Evolutionary conservation across 805 yeast genomes (phyloP), one percentile per base, ranked within the genome.

Genomic region (Teunomyces lycoperdinae): DNA sequence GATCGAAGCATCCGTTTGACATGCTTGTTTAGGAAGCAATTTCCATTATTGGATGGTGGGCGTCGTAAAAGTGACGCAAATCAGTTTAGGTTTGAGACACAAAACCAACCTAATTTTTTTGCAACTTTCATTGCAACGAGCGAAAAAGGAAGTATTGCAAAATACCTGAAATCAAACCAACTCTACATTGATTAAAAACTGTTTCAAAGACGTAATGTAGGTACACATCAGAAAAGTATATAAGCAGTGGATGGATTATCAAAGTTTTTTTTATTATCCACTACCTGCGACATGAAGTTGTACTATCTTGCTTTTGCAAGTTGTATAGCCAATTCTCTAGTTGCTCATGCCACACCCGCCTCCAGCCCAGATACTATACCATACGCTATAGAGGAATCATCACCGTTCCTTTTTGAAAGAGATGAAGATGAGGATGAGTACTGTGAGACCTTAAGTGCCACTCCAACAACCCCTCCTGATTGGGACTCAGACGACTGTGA

Each of bases 131-230:
- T 38, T 38, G 41, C 26, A 26, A 7, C 27, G 11, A 9, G 26
- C 41, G 29, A 38, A 38, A n/a, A 24, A 38, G 41, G 41, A 38
- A 38, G 27, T 38, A 38, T 26, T 38, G 41, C 41, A 38, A 38
- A 38, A 38, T 20, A 17, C 5, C 34, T 38, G 30, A 24, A 38
- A 26, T 38, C 41, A 7, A n/a, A 2, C 9, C 14, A 6, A 11
- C 14, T 10, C 8, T 34, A 14, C 16, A 10, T 16, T 16, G 11
- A 9, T 9, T 34, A 5, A 34, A 7, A 7, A 16, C 14, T 34
- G 39, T 34, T 34, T 34, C 39, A 34, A 34, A 16, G 34, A 10
- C 3, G 34, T 32, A 13, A 32, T 32, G 34, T 32, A 17, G 34
- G 13, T 13, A n/a, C 14, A 16, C n/a, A 8, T 4, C 4, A 30